Percentiles rank a stretch among this genome's conserved stretches.
These are phyloP conservation scores for Escovopsis sp. DNA, from an alignment of 2,329 filamentous ascomycete species.

Conservation along the genomic window DNA sequence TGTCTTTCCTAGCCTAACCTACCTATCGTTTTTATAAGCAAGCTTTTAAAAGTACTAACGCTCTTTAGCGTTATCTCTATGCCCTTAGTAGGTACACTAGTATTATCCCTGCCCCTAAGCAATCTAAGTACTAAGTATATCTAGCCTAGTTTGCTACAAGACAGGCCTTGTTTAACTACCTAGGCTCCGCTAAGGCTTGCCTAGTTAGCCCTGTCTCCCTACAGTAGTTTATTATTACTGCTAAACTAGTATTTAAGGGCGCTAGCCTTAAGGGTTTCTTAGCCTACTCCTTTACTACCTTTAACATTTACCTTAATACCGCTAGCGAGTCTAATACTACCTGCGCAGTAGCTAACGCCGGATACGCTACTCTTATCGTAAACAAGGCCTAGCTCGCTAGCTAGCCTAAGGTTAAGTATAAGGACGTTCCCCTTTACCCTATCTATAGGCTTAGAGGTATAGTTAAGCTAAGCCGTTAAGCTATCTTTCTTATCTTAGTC, in stretches of 20 bases:
- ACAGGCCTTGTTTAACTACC: neutral
- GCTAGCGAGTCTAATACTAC: neutral
- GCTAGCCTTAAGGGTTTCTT: no score
- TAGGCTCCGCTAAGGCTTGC: neutral
- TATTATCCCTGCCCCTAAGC: neutral
- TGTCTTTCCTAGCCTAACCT: neutral
- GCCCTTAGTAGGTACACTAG: no score
- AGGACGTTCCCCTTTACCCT: neutral
- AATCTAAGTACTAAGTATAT: no score
- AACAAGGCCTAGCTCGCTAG: neutral
- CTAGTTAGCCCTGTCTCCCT: neutral
- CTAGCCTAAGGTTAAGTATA: neutral
- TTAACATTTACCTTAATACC: neutral
- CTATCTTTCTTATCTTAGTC: neutral
- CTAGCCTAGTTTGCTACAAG: neutral
- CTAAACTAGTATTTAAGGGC: no score
- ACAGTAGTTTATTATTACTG: no score
- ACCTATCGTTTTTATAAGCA: neutral
- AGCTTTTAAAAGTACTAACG: neutral
- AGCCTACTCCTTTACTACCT: no score
- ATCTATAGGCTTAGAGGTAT: slow-evolving; percentile 2
- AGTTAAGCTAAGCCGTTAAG: neutral
- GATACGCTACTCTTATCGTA: neutral
- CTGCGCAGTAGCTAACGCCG: no score
- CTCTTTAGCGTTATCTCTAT: neutral